These are phyloP conservation scores for Aspergillus nomiae DNA, from an alignment of 2,329 filamentous ascomycete genomes.

Conservation along the genomic window DNA sequence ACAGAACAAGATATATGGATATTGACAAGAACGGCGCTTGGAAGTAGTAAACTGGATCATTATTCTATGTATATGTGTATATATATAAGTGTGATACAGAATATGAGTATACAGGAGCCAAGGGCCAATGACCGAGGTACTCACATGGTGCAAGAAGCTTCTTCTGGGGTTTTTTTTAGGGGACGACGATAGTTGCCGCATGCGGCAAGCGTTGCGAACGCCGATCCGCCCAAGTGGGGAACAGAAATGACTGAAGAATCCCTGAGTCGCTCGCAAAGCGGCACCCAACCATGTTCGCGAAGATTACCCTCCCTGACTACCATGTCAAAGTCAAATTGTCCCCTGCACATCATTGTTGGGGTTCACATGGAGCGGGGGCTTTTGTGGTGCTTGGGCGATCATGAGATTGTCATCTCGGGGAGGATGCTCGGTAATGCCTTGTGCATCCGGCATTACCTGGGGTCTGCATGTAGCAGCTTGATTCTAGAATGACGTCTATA, in stretches of 20 bases:
- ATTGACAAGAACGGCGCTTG: neutral
- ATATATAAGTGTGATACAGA: neutral
- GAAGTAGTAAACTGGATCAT: neutral
- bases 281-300: neutral
- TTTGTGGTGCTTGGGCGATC: neutral
- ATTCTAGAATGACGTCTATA: neutral
- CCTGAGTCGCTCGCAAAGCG: neutral
- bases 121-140: neutral
- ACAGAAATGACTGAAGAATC: neutral
- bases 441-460: neutral
- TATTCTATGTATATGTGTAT: neutral
- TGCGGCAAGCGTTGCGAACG: slow-evolving; percentile 5
- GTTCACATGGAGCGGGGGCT: neutral
- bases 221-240: slow-evolving; percentile 3
- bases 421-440: neutral
- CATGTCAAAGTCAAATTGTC: neutral
- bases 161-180: neutral
- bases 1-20: neutral
- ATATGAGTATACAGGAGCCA: neutral
- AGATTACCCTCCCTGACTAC: neutral
- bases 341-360: neutral
- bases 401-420: neutral
- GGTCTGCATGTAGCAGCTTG: neutral
- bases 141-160: slow-evolving; percentile 3
- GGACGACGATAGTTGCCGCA: neutral